A percentile compares a stretch with the other conserved stretches of the same genome.
phyloP scores from a whole-genome alignment of 2,329 filamentous ascomycete genomes.

The Aspergillus bombycis region DNA sequence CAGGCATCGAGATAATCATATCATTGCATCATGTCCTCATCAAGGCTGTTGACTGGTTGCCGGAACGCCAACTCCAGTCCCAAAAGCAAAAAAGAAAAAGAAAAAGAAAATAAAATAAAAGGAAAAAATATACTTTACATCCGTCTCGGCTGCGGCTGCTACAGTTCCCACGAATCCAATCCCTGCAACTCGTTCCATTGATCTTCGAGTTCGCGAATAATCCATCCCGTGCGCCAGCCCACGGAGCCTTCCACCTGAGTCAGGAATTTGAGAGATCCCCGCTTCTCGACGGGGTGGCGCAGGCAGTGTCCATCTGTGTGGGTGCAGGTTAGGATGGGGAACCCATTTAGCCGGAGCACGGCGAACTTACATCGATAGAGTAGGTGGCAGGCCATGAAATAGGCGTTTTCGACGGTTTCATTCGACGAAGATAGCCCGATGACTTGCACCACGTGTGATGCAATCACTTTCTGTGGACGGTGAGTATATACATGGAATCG shows the following conservation, averaged over 20 bases:
- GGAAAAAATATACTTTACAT: neutral
- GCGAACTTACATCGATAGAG: constrained; percentile 34
- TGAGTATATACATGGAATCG: neutral
- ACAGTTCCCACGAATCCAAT: constrained; percentile 18
- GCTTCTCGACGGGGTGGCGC: constrained; percentile 30
- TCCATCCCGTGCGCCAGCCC: constrained; percentile 38
- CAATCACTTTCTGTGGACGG: constrained; percentile 29
- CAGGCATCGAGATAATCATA: constrained; percentile 1
- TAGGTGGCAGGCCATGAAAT: constrained; percentile 38
- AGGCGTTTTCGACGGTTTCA: constrained; percentile 37
- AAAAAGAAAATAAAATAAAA: neutral
- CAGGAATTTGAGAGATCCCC: constrained; percentile 33
- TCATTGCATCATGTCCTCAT: neutral
- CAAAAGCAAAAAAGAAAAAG: neutral
- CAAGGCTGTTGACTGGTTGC: neutral
- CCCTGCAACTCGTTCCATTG: constrained; percentile 34
- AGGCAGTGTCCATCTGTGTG: constrained; percentile 37
- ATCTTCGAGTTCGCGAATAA: constrained; percentile 29
- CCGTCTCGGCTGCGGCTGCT: too few relatives aligned
- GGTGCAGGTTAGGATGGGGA: neutral
- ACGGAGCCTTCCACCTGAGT: constrained; percentile 29
- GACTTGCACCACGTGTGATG: constrained; percentile 32
- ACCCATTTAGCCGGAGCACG: constrained; percentile 1
- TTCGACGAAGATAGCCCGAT: constrained; percentile 39
- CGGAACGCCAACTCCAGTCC: neutral